A percentile compares a stretch with the other conserved stretches of the same genome.
phyloP scores from a whole-genome alignment of 208 protist species.

The Tritrichomonas foetus region DNA sequence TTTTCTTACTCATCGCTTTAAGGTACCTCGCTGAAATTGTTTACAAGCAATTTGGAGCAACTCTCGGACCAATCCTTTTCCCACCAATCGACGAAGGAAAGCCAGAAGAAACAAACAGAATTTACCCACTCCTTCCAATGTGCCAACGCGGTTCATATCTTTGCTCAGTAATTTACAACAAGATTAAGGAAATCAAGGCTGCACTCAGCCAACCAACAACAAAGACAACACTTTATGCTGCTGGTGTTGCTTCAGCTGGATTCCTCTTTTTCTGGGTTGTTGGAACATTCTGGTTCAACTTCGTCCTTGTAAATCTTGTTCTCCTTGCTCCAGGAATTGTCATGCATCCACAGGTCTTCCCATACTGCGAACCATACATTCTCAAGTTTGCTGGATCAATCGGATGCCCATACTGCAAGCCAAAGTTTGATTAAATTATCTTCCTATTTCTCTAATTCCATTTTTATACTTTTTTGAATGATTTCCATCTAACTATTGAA shows the following conservation, averaged over 20 bases:
- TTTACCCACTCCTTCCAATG: background rate
- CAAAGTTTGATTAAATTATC: too few species aligned
- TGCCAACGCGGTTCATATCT: background rate
- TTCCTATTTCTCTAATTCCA: too few species aligned
- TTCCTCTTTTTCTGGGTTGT: background rate
- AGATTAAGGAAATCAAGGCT: background rate
- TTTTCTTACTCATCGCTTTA: background rate
- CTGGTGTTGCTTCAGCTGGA: background rate
- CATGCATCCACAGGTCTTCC: background rate
- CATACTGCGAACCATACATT: background rate
- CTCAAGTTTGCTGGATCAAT: too few species aligned
- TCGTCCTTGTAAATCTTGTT: background rate
- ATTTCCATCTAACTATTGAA: too few species aligned
- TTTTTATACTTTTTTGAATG: too few species aligned
- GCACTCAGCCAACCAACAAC: background rate
- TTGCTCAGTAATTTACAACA: background rate
- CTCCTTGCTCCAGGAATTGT: constrained; percentile 24
- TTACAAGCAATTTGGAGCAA: background rate
- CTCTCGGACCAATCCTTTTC: background rate
- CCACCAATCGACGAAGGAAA: background rate
- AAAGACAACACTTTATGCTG: background rate
- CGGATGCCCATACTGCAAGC: too few species aligned
- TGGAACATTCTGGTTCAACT: background rate
- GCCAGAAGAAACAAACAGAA: background rate
- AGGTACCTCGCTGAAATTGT: background rate